Evolutionary conservation across 1,284 basidiomycete genomes (phyloP), one percentile per base, ranked within the genome.

Genomic region (Irpex sp.): DNA sequence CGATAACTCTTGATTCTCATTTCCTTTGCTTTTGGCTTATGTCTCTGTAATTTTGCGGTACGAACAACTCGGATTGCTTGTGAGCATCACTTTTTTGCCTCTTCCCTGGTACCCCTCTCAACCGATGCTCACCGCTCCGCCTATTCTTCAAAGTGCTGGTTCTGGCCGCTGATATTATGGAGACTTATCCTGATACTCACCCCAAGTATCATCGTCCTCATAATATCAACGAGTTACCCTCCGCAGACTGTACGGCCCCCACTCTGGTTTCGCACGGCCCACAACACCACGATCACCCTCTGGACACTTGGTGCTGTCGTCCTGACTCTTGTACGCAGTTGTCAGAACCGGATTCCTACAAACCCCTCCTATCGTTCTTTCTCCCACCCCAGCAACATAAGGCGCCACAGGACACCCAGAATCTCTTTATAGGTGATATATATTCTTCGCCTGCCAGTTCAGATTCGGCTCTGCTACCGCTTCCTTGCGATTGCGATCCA

Each of bases 141-240:
- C 54, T 13, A 6, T 5, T 19, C 61, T 57, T 15, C n/a, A 31
- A 61, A 65, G 63, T 60, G 50, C 61, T 62, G 57, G 36, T 65
- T 57, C 31, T 65, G 61, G 43, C 46, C 31, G 37, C 37, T 31
- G 63, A 56, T 59, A 62, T 35, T 62, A 65, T 65, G 63, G 63
- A 61, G 57, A 57, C 60, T 19, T 65, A 26, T 39, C 9, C 50
- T 21, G 37, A 56, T 21, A 19, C 19, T 33, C 31, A 37, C 36
- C 26, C 47, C 21, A 54, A 61, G 17, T 39, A 39, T 35, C 50
- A 43, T 46, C 37, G 46, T 33, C 58, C 31, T 51, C 61, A 47
- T 54, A 59, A 46, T 62, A 17, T 60, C 33, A 13, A 47, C 58
- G 58, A 62, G 54, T 51, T 36, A 58, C 53, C 57, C 50, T 46